Conservation (phyloP, 108 stramenopile species). For the Cyclotella kingstonii region DNA sequence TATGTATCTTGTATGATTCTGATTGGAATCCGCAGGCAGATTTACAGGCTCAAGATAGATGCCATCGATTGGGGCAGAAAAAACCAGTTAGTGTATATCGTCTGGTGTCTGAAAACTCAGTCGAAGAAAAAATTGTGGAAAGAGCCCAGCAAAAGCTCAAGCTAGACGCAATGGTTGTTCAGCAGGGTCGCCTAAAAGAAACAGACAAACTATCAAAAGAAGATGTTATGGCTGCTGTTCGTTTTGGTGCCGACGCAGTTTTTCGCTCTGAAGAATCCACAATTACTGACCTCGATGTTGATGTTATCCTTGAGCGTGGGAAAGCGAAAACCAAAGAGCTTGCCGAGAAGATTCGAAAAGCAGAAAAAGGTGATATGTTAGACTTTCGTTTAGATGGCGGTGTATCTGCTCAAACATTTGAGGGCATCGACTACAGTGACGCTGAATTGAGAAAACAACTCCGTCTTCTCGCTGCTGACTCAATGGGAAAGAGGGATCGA, state of each 20-base stretch:
- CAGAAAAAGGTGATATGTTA: slow-evolving; percentile 92
- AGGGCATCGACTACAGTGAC: slow-evolving; percentile 89
- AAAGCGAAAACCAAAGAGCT: slow-evolving; percentile 90
- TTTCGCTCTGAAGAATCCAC: slow-evolving; percentile 88
- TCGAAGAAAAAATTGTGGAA: slow-evolving; percentile 99
- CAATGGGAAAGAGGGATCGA: slow-evolving; percentile 85
- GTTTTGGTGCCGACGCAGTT: slow-evolving; percentile 98
- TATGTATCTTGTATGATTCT: slow-evolving; percentile 87
- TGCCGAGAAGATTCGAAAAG: slow-evolving; percentile 85
- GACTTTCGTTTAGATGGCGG: slow-evolving; percentile 94
- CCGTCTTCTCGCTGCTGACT: slow-evolving; percentile 72
- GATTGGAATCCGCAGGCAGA: slow-evolving; percentile 99
- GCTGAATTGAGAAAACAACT: slow-evolving; percentile 80
- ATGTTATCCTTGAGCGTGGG: slow-evolving; percentile 91
- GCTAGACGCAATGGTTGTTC: slow-evolving; percentile 99
- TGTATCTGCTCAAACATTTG: slow-evolving; percentile 84
- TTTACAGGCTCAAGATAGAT: slow-evolving; percentile 96
- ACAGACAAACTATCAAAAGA: slow-evolving; percentile 84
- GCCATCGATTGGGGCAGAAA: slow-evolving; percentile 94
- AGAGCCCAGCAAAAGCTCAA: slow-evolving; percentile 99
- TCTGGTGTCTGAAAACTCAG: slow-evolving; percentile 95
- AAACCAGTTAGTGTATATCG: slow-evolving; percentile 96
- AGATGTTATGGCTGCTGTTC: slow-evolving; percentile 86
- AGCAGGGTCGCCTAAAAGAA: slow-evolving; percentile 93
- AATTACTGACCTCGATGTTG: slow-evolving; percentile 89